phyloP scores from a whole-genome alignment of 2,329 filamentous ascomycete species.

The Ceratocystis eucalypticola region DNA sequence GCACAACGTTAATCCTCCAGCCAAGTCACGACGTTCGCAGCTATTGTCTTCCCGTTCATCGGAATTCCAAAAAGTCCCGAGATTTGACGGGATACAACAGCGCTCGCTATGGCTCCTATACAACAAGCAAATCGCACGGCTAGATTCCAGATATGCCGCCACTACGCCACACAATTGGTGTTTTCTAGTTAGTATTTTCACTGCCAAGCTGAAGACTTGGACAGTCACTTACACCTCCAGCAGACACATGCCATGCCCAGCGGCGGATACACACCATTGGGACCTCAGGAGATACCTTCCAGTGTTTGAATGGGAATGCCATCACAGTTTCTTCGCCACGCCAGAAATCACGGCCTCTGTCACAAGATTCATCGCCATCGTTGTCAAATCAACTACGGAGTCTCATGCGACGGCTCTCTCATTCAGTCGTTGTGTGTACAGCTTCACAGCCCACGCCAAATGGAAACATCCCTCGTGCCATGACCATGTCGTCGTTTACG shows the following conservation, averaged over 20 bases:
- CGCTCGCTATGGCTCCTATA: background rate
- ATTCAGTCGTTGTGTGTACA: constrained; percentile 44
- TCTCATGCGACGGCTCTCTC: constrained; percentile 40
- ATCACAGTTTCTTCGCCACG: background rate
- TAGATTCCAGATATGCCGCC: background rate
- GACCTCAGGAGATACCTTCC: background rate
- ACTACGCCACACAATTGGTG: background rate
- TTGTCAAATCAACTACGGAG: constrained; percentile 36
- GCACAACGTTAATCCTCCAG: constrained; percentile 1
- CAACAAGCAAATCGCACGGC: background rate
- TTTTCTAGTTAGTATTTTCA: background rate
- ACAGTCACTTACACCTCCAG: background rate
- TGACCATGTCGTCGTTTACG: constrained; percentile 49
- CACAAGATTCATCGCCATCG: constrained; percentile 7
- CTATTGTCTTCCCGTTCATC: background rate
- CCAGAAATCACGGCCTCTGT: background rate
- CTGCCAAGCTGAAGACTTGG: background rate
- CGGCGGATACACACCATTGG: background rate
- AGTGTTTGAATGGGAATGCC: background rate
- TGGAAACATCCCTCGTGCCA: constrained; percentile 31
- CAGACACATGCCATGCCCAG: background rate
- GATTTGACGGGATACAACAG: background rate
- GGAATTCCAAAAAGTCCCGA: background rate
- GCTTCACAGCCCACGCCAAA: constrained; percentile 25
- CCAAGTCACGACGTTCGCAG: background rate